Base-by-base conservation (phyloP, 345 rosid species). In the Aquilaria sinensis region DNA sequence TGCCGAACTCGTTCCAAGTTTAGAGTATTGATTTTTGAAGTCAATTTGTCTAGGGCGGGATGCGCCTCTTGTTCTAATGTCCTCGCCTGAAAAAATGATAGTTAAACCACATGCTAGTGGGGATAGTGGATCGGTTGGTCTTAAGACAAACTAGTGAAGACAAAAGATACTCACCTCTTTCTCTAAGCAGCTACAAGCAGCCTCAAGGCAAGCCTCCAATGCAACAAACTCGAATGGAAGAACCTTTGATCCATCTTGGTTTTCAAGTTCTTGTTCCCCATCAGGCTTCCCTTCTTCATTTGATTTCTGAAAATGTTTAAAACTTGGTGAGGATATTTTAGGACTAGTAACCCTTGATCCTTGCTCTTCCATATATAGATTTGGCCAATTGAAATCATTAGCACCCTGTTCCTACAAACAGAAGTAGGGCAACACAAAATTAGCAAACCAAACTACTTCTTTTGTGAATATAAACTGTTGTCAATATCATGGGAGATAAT, bases 221-320 rank as follows among this genome's bases (percentile, higher is more conserved):
- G 89, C 89, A 68, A 86, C 81, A 70, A 83, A 86, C 67, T 86
- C 89, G 63, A 81, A 86, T 0, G 92, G 92, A 60, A 81, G 85
- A 70, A 78, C 71, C 70, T 72, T 81, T 13, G 76, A 59, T 10
- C 83, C 80, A 66, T 89, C 87, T 48, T 70, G 83, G 60, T 81
- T 83, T 73, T 81, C 93, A 66, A 78, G 69, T 58, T 80, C 81
- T 59, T 78, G 89, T 57, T 76, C 87, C 31, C 71, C 92, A 67
- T 78, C 83, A 14, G 58, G 74, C 75, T 68, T 83, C 41, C 67
- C 73, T 65, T 74, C 83, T 60, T 74, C 79, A 32, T 69, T 74
- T 57, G 37, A 71, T 53, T 63, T 78, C 62, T 70, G 74, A 60
- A 46, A 70, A 49, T 47, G 71, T 46, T 69, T 58, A 56, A 71